Percentiles rank a stretch among this genome's conserved stretches.
Evolutionary conservation across 1,284 basidiomycete genomes (phyloP).

Genomic region (Austroboletus rostrupii): DNA sequence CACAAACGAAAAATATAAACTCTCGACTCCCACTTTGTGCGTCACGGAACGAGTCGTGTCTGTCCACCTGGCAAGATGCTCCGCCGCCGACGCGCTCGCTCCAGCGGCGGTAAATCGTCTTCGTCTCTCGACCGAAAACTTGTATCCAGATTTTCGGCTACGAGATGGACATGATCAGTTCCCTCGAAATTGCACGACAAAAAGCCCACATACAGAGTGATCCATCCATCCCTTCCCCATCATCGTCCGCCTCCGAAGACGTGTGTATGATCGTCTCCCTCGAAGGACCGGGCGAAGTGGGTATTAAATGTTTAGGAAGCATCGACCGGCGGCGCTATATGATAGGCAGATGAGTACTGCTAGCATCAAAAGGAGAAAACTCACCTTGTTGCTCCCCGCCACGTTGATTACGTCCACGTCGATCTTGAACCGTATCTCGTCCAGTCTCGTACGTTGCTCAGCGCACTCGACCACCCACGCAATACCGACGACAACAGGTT

Average conservation of each 20-base stretch:
- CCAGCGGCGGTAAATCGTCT: slow-evolving; percentile 52
- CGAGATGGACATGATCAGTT: background rate
- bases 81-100: slow-evolving; percentile 45
- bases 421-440: slow-evolving; percentile 66
- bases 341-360: background rate
- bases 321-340: slow-evolving; percentile 57
- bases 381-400: slow-evolving; percentile 66
- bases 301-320: slow-evolving; percentile 57
- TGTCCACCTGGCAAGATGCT: slow-evolving; percentile 29
- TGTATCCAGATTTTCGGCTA: slow-evolving; percentile 28
- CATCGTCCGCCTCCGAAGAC: slow-evolving; percentile 30
- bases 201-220: slow-evolving; percentile 40
- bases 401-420: slow-evolving; percentile 67
- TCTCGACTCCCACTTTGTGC: too few species aligned
- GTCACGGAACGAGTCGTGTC: slow-evolving; percentile 15
- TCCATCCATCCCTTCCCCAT: slow-evolving; percentile 31
- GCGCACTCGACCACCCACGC: slow-evolving; percentile 90
- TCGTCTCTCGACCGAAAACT: slow-evolving; percentile 37
- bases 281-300: slow-evolving; percentile 28
- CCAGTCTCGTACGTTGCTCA: slow-evolving; percentile 62
- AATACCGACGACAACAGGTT: slow-evolving; percentile 79
- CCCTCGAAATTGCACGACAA: background rate
- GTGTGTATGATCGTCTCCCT: slow-evolving; percentile 10
- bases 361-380: background rate
- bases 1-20: too few species aligned